Conservation (phyloP, 495 filamentous ascomycete species). For the Trichoderma orchidacearum region DNA sequence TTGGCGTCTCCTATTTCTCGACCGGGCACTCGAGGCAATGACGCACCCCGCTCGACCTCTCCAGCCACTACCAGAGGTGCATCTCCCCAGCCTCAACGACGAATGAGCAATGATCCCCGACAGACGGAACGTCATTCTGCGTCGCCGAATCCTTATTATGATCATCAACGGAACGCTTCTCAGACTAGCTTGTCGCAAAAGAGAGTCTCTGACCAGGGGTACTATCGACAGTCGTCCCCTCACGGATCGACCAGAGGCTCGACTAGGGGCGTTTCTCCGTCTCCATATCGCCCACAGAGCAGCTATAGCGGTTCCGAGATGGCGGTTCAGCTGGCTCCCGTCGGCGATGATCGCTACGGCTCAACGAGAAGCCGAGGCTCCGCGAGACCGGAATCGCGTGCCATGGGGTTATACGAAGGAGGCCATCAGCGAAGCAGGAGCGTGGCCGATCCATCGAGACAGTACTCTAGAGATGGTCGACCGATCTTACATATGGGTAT, state of each 20-base stretch:
- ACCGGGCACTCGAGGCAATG: slow-evolving; percentile 30
- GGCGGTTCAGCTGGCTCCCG: slow-evolving; percentile 65
- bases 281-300: slow-evolving; percentile 48
- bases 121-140: slow-evolving; percentile 26
- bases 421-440: slow-evolving; percentile 65
- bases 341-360: slow-evolving; percentile 35
- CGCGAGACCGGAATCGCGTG: slow-evolving; percentile 20
- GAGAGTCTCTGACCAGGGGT: slow-evolving; percentile 41
- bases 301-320: slow-evolving; percentile 45
- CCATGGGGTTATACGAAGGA: slow-evolving; percentile 52
- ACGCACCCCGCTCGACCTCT: slow-evolving; percentile 35
- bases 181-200: slow-evolving; percentile 23
- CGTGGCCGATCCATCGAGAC: slow-evolving; percentile 52
- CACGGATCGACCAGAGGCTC: slow-evolving; percentile 35
- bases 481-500: slow-evolving; percentile 87
- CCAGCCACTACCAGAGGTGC: slow-evolving; percentile 34
- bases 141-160: slow-evolving; percentile 37
- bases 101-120: slow-evolving; percentile 20
- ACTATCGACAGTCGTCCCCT: slow-evolving; percentile 44
- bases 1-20: slow-evolving; percentile 18
- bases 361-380: slow-evolving; percentile 33
- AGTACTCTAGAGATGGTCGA: slow-evolving; percentile 74
- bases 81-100: slow-evolving; percentile 32
- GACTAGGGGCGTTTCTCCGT: slow-evolving; percentile 41
- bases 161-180: slow-evolving; percentile 15